Evolutionary conservation across 805 yeast genomes (phyloP), one percentile per base, ranked within the genome.

Genomic region (Wickerhamiella allomyrinae): DNA sequence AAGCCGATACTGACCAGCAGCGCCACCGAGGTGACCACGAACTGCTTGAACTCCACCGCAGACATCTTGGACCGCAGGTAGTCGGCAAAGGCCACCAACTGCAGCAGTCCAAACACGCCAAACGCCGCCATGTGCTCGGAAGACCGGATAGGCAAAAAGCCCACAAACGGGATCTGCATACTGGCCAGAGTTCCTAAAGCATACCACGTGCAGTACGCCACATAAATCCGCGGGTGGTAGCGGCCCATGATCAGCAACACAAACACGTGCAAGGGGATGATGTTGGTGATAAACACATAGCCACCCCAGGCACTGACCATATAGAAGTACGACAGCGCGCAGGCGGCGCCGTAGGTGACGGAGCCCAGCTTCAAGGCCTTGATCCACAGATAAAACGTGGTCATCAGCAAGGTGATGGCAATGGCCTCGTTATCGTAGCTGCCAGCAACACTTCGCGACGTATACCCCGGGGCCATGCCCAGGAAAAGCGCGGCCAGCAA

Each of bases 261-360:
- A 57, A 91, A 87, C 20, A 87, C 86, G 60, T 91, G 99, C 53
- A 91, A 69, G 37, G 98, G 98, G 55, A 91, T 85, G 70, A 93
- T 76, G 66, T 91, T 91, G 46, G 99, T 91, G 65, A 91, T 93
- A 69, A 91, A 91, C 41, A 93, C 99, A 59, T 91, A 91, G 21
- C 99, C 99, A 69, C 99, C 99, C 96, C 99, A 87, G 10, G 99
- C 98, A 38, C 94, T 78, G 41, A 91, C 99, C 99, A 91, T 91
- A 70, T 91, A 91, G 64, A 93, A 91, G 67, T 93, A 91, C 54
- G 77, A 80, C 25, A 85, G 59, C 1, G 98, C 94, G 22, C 96
- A 77, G 52, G 80, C 65, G 2, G 89, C 69, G 9, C 85, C 91
- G 69, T 77, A 84, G 50, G 83, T 71, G 14, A 87, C 77, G 1